Evolutionary conservation across 176 grass and related monocot species (phyloP).

Genomic region (Rhynchospora pubera): DNA sequence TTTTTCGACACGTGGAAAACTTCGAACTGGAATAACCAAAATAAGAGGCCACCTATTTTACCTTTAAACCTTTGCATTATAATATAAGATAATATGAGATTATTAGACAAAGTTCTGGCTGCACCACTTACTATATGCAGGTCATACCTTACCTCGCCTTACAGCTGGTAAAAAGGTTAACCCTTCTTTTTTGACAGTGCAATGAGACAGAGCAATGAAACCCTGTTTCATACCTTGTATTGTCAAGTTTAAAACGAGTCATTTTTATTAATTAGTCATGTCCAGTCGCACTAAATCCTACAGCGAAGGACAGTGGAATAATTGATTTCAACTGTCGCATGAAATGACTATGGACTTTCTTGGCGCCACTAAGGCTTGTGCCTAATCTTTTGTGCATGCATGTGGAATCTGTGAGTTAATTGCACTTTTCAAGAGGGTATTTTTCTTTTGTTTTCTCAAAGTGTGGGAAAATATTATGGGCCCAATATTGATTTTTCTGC

Average conservation of each 20-base stretch:
- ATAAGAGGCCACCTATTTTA: background rate
- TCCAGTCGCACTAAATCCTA: background rate
- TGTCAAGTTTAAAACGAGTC: background rate
- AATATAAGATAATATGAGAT: constrained; percentile 7
- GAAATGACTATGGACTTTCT: constrained; percentile 27
- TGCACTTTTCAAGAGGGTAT: constrained; percentile 3
- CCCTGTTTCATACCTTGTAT: background rate
- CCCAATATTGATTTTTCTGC: background rate
- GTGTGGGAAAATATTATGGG: constrained; percentile 12
- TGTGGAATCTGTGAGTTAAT: constrained; percentile 25
- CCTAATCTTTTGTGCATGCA: constrained; percentile 32
- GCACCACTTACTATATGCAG: constrained; percentile 16
- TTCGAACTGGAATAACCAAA: background rate
- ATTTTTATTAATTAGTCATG: background rate
- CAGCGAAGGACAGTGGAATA: background rate
- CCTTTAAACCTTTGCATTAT: background rate
- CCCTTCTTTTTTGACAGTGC: constrained; percentile 18
- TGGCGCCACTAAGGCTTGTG: constrained; percentile 8
- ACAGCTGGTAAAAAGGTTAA: constrained; percentile 27
- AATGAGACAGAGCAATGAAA: constrained; percentile 3
- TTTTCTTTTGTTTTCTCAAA: constrained; percentile 14
- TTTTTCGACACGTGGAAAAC: background rate
- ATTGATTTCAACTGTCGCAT: constrained; percentile 1
- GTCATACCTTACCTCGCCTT: constrained; percentile 7
- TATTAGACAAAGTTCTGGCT: constrained; percentile 13